Base-by-base conservation (phyloP, 179 eudicot genomes). In the Nepenthes alata region DNA sequence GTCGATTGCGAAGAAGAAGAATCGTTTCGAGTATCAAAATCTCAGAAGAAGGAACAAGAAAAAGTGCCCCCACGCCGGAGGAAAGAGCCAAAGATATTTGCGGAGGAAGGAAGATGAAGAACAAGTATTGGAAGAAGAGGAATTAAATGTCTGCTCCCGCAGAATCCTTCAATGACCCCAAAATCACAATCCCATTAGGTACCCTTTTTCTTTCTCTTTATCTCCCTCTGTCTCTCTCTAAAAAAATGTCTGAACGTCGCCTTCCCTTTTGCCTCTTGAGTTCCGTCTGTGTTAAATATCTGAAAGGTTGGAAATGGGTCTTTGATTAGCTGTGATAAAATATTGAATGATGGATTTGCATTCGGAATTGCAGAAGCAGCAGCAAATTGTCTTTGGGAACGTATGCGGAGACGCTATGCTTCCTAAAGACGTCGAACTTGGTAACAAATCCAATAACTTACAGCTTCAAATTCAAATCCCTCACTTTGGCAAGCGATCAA, bases 401-500 rank as follows among this genome's bases (percentile, higher is more conserved):
- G 77, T 75, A 3, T 70, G 60, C 69, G 82, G 82, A 66, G 66
- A 58, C 57, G 77, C 69, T 44, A 44, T 78, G 74, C 70, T 71
- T 10, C 74, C 79, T 0, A 60, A 72, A 58, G 68, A 72, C 48
- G 39, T 68, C 53, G 69, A 62, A 58, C 35, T 71, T 56, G 61
- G 60, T 47, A 75, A 78, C 65, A 58, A 55, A 4, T 25, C 15
- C 44, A 60, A 68, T 34, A 63, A 60, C 59, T 63, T 69, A 61
- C 64, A 75, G 34, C 57, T 69, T 52, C 66, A 64, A 63, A 57
- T 78, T 63, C 77, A 75, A 58, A 47, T 78, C 63, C 82, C 79
- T 48, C 75, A 78, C 44, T 6, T 78, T 53, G 75, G 79, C 11
- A 75, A 66, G 75, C 82, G 5, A 64, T 75, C 41, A 44, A 75